Base-by-base conservation (phyloP, 495 filamentous ascomycete species). In the Tirmania nivea region DNA sequence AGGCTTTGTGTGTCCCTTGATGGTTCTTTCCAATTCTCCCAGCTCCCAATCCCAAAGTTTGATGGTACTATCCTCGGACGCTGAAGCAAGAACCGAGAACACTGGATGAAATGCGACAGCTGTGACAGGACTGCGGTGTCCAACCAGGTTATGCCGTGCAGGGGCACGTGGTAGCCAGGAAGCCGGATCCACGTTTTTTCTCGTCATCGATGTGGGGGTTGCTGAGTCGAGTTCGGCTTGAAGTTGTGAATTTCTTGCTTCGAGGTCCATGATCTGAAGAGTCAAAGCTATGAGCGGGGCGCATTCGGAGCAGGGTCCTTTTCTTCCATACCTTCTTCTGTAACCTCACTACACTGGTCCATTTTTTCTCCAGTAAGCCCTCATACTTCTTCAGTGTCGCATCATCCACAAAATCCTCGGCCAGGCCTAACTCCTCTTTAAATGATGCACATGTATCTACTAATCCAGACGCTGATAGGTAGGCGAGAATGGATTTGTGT, bases 31-130 rank as follows among this genome's bases (percentile, higher is more conserved):
- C 9, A 94, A 73, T 65, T 95, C 89, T 19, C 90, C 90, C 16
- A 94, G 69, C 59, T 97, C 90, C 85, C 86, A 95, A 62, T 95
- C 90, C 90, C 90, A 97, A 51, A 97, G 86, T 64, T 97, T 97
- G 63, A 86, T 85, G 10, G 79, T 84, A 48, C 75, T 77, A 60
- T 86, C 82, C 60, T 95, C 90, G 37, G 88, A 93, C 16, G 85
- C 90, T 0, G 87, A 90, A 12, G 90, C 90, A 10, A 97, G 71
- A 1, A 84, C 86, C 17, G 87, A 87, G 65, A 93, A 95, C 53
- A 90, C 71, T 0, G 90, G 89, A 65, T 97, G 90, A 67, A 97
- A 97, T 3, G 90, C 90, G 51, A 96, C 78, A 59, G 82, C 88
- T 35, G 81, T 94, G 47, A 97, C 74, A 17, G 83, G 78, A 16